These are phyloP conservation scores for Quercus suber DNA, from an alignment of 306 rosid species.

Conservation along the genomic window DNA sequence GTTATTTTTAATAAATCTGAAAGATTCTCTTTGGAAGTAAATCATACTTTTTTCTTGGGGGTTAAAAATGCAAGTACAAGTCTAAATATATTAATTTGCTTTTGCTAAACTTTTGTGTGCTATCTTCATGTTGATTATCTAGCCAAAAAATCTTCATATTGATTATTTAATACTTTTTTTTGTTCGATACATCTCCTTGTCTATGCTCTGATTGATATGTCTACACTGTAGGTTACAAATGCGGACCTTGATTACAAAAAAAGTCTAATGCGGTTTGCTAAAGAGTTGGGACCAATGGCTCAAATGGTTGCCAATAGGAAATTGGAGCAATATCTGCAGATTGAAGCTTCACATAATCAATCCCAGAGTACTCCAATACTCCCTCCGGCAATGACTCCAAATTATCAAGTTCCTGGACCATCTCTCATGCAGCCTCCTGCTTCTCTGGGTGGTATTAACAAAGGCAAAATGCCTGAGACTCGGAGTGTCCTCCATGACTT, in stretches of 20 bases:
- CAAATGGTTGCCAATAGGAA: conserved; percentile 15
- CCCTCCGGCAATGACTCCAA: background rate
- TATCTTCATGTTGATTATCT: background rate
- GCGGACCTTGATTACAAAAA: conserved; percentile 16
- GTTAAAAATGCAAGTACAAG: too few relatives aligned
- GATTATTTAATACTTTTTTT: background rate
- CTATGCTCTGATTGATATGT: conserved; percentile 3
- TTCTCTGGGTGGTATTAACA: background rate
- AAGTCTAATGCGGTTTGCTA: conserved; percentile 22
- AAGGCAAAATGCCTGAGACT: background rate
- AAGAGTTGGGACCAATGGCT: conserved; percentile 37
- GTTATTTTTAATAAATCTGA: too few relatives aligned
- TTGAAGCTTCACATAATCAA: background rate
- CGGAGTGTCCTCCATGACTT: background rate
- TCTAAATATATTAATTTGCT: background rate
- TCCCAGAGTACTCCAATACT: background rate
- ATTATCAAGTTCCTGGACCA: background rate
- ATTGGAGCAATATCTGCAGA: background rate
- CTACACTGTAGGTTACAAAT: conserved; percentile 1
- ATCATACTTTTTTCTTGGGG: too few relatives aligned
- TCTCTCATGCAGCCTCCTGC: background rate
- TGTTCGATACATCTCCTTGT: background rate
- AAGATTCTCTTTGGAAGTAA: too few relatives aligned
- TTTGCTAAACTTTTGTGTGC: background rate
- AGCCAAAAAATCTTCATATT: background rate